A percentile compares a stretch with the other conserved stretches of the same genome.
phyloP scores from a whole-genome alignment of 495 filamentous ascomycete genomes.

The Lentithecium fluviatile region DNA sequence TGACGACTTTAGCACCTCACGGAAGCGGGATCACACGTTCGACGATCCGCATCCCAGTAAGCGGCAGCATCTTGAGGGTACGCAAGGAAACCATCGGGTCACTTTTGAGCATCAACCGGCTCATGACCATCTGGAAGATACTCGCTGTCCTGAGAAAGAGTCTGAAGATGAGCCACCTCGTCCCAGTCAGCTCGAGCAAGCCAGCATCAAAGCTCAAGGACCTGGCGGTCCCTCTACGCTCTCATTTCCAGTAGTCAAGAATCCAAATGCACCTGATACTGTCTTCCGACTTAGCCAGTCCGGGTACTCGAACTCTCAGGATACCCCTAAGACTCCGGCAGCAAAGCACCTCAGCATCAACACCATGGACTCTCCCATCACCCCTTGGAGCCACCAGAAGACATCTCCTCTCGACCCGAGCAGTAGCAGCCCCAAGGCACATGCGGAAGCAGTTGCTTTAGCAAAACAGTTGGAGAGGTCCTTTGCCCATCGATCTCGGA shows the following conservation, averaged over 20 bases:
- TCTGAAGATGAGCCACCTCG: not conserved
- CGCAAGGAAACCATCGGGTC: slow-evolving; percentile 1
- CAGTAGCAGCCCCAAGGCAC: slow-evolving; percentile 4
- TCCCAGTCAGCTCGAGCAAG: slow-evolving; percentile 37
- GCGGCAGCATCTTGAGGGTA: slow-evolving; percentile 9
- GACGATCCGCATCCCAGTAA: not conserved
- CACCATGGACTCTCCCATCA: slow-evolving; percentile 12
- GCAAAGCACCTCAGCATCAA: slow-evolving; percentile 6
- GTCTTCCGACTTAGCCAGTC: slow-evolving; percentile 68
- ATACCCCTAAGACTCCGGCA: slow-evolving; percentile 30
- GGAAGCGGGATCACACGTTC: slow-evolving; percentile 1
- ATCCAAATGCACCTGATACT: slow-evolving; percentile 66
- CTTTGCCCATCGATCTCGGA: slow-evolving; percentile 6
- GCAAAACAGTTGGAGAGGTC: slow-evolving; percentile 2
- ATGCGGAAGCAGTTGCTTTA: slow-evolving; percentile 18
- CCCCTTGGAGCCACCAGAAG: slow-evolving; percentile 34
- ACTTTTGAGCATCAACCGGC: slow-evolving; percentile 9
- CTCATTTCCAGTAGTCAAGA: slow-evolving; percentile 75
- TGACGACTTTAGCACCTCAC: slow-evolving; percentile 1
- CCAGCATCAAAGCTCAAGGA: slow-evolving; percentile 37
- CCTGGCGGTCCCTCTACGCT: slow-evolving; percentile 44
- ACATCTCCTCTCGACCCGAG: slow-evolving; percentile 11
- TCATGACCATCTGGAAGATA: not conserved
- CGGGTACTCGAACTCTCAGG: slow-evolving; percentile 47
- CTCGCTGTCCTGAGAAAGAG: not conserved